Evolutionary conservation across 495 filamentous ascomycete species (phyloP).

Genomic region (Aspergillus indologenus): DNA sequence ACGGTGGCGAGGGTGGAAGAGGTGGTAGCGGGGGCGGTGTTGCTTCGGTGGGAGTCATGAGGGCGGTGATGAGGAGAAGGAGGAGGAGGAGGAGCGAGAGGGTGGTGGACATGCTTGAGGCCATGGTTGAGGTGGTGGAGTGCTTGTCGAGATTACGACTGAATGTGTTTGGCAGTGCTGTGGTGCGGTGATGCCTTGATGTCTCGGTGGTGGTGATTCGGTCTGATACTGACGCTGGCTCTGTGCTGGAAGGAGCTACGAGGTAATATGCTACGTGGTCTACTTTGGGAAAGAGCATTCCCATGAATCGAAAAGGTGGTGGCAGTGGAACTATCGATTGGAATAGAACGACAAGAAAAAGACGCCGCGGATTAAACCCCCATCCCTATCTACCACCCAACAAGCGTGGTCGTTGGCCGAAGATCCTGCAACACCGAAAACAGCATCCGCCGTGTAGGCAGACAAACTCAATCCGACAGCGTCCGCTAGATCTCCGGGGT

Average conservation of each 20-base stretch:
- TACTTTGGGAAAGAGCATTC: neutral
- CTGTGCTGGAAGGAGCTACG: no score
- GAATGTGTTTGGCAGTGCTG: neutral
- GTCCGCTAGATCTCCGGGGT: neutral
- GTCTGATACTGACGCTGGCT: no score
- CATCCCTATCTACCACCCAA: neutral
- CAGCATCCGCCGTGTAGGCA: no score
- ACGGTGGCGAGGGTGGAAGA: no score
- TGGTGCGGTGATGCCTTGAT: neutral
- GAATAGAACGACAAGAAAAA: no score
- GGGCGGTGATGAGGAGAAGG: neutral
- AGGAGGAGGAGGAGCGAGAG: neutral
- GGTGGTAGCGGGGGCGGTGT: conserved; percentile 14
- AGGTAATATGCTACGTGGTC: neutral
- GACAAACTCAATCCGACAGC: neutral
- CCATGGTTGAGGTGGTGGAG: neutral
- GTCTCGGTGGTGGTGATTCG: no score
- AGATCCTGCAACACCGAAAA: neutral
- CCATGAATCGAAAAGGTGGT: neutral
- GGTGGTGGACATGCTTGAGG: neutral
- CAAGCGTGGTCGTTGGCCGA: neutral
- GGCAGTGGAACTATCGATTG: neutral
- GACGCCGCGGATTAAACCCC: neutral
- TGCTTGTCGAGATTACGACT: neutral
- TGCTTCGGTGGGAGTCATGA: neutral